Evolutionary conservation across 2,329 filamentous ascomycete species (phyloP), one percentile per base, ranked within the genome.

Genomic region (Lasiodiplodia citricola): DNA sequence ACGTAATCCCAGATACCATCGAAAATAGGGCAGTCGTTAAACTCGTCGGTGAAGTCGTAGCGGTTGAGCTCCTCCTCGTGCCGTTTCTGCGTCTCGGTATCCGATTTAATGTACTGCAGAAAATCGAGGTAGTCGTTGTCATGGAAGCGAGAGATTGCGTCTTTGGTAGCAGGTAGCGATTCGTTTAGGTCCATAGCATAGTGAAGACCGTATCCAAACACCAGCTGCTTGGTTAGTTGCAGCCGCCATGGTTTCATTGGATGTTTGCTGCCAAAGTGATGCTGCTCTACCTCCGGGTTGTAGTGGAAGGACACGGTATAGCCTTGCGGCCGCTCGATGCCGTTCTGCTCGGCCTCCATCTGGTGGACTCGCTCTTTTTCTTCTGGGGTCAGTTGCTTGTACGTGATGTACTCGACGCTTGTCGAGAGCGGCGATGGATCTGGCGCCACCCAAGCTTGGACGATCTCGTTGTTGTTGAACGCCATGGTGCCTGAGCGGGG

Each of bases 161-260:
- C 92, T 74, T 92, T 93, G 2, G 91, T 95, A 37, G 96, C 96
- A 14, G 91, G 87, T 31, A 94, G 89, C 28, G 95, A 88, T 64
- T 93, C 87, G 81, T 96, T 97, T 72, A 95, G 91, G 81, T 98
- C 94, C 96, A 99, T 98, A 71, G 93, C 94, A 75, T 95, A 92
- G 75, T 96, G 94, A 87, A 99, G 93, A 73, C 96, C 96, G 79
- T 98, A 98, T 1, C 93, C 92, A 77, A 96, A 91, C 71, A 99
- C 93, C 57, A 99, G 88, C 75, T 96, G 93, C 80, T 99, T 98
- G 68, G 96, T 96, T 67, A 99, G 87, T 18, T 94, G 97, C 72
- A 99, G 84, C 44, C 96, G 92, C 95, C 96, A 98, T 69, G 96
- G 96, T 80, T 99, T 99, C 96, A 99, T 99, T 23, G 96, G 96